Evolutionary conservation across 441 rosid genomes (phyloP).

Genomic region (Pelargonium myrrhifolium): DNA sequence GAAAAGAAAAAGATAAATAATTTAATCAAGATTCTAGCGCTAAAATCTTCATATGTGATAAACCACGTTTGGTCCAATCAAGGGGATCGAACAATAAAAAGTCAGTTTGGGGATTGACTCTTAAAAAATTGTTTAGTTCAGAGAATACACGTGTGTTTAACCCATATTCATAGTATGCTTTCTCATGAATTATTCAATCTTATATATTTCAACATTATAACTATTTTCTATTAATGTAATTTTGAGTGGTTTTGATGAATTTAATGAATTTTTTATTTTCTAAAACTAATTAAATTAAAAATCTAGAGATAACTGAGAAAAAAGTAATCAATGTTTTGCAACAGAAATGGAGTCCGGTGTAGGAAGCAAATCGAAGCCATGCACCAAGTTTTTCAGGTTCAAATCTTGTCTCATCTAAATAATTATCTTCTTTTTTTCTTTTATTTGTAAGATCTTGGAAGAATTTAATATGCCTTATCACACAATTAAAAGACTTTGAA

Average conservation of each 20-base stretch:
- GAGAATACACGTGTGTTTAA: no score
- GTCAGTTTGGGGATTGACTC: no score
- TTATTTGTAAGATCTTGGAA: constrained; percentile 20
- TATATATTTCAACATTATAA: constrained; percentile 1
- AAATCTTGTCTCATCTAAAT: constrained; percentile 37
- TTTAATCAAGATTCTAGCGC: no score
- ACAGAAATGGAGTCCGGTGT: constrained; percentile 68
- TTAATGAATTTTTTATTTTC: constrained; percentile 13
- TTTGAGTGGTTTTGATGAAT: constrained; percentile 1
- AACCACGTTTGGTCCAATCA: no score
- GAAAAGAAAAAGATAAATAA: no score
- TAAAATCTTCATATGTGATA: no score
- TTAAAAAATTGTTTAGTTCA: no score
- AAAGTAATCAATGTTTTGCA: constrained; percentile 58
- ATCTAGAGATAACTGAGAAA: constrained; percentile 42
- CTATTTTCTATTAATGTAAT: neutral
- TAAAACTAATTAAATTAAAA: constrained; percentile 21
- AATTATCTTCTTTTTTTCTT: constrained; percentile 11
- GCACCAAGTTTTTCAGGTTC: constrained; percentile 70
- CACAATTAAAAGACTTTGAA: constrained; percentile 12
- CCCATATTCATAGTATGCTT: neutral
- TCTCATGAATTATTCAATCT: neutral
- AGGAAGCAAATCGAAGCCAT: constrained; percentile 75
- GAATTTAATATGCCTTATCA: constrained; percentile 22
- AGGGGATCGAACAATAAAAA: no score